Base-by-base conservation (phyloP, 2,329 filamentous ascomycete genomes). In the Claviceps capensis region DNA sequence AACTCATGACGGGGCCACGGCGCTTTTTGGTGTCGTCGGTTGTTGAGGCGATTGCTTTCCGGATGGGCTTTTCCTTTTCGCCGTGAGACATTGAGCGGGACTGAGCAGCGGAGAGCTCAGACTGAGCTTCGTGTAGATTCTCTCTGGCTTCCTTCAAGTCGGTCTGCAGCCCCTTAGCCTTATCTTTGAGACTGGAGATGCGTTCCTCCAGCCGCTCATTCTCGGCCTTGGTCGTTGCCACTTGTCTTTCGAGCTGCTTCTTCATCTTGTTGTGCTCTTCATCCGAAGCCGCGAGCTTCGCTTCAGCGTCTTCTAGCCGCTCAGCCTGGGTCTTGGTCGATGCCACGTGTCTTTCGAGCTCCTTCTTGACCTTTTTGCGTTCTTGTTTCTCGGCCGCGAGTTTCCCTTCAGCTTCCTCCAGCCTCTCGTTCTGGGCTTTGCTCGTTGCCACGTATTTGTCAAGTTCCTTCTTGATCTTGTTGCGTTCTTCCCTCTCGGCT, bases 201-300 rank as follows among this genome's bases (percentile, higher is more conserved):
- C 85, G 86, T 56, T 82, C 81, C 56, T 90, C 83, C 1, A 89
- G 72, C 9, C 80, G 73, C 4, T 82, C 75, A 50, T 78, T 81
- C 61, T 88, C 82, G 36, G 85, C 80, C 55, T 88, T 0, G 80
- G 77, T 9, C 78, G 73, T 50, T 79, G 80, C 19, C 91, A 69
- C 65, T 89, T 90, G 52, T 76, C 75, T 61, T 82, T 81, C 62
- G 87, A 76, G 19, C 79, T 79, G 50, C 81, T 81, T 16, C 93
- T 68, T 56, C 85, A 86, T 56, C 30, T 34, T 34, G 30, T 11
- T 34, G 9, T 34, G 30, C 30, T 34, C 30, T 11, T 34, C 30
- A 34, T 34, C 9, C 30, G 30, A 34, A 34, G 30, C 30, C 30
- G 30, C 30, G 30, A 34, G 30, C 30, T 34, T 34, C 30, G 9